Evolutionary conservation across 129 eudicot genomes (phyloP), one percentile per base, ranked within the genome.

Genomic region (Daucus carota): DNA sequence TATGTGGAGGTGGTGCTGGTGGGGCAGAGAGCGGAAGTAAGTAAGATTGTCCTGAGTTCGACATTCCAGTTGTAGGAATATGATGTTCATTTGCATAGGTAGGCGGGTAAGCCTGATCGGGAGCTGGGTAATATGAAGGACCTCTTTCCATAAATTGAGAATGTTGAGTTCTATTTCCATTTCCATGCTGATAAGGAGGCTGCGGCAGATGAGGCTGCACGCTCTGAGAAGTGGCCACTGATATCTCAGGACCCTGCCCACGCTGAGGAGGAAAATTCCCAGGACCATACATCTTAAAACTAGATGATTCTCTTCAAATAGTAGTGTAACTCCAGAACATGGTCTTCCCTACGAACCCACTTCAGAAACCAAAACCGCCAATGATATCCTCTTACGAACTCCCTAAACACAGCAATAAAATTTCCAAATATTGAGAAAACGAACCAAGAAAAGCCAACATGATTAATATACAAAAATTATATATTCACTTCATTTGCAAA

Each of bases 1-100:
- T 12, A 15, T 26, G 70, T 29, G 40, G 36, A 31, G 70, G 40
- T 43, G 67, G 76, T 43, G n/a, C n/a, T n/a, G 57, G 85, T 41
- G 46, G 68, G 43, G 18, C 76, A 10, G 46, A 83, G 20, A 80
- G 79, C 7, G 84, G 79, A 57, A 70, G 41, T 47, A 77, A 73
- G 88, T 80, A 86, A 75, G 88, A 74, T 54, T 62, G 88, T 9
- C 70, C 70, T 31, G 70, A 63, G 38, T 22, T 63, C 10, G 22
- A 15, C 26, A 63, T 63, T 63, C 70, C 70, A 29, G 38, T 14
- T 26, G 69, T 28, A 63, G 70, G 36, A 14, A 63, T 38, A 63
- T 31, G 70, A 63, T 29, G 70, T 32, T 13, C 70, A 63, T 31
- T 63, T 1, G 18, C 70, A 63, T 63, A 63, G 70, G 70, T 22